Conservation (phyloP, 192 early-diverging fungal species). For the Oehlia diaphana region DNA sequence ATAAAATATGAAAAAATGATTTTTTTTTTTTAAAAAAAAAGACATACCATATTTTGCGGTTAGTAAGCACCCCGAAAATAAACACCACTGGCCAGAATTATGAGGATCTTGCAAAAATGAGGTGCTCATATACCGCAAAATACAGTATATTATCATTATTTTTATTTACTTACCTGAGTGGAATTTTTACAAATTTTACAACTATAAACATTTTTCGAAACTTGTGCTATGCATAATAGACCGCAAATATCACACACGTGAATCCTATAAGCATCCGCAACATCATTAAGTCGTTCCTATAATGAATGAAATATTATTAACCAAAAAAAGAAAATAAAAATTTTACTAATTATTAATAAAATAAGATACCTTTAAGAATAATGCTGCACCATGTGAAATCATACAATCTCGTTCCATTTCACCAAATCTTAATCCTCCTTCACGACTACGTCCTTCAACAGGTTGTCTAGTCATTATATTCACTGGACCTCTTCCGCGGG, state of each 20-base stretch:
- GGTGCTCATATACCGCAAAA: too few species aligned
- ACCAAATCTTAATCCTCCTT: conserved; percentile 98
- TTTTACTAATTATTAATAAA: background rate
- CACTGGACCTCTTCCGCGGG: conserved; percentile 91
- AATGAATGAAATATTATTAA: background rate
- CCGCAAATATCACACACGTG: conserved; percentile 99
- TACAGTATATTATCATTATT: background rate
- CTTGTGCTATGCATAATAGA: conserved; percentile 89
- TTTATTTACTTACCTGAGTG: conserved; percentile 52
- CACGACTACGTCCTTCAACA: conserved; percentile 95
- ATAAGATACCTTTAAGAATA: conserved; percentile 87
- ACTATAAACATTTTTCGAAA: conserved; percentile 94
- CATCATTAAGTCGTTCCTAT: conserved; percentile 95
- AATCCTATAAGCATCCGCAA: conserved; percentile 95
- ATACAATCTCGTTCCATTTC: conserved; percentile 99
- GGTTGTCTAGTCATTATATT: conserved; percentile 98
- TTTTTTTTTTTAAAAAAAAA: too few species aligned
- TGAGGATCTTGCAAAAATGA: too few species aligned
- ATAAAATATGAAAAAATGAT: too few species aligned
- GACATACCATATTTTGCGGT: too few species aligned
- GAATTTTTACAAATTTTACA: conserved; percentile 94
- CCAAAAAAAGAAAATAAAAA: background rate
- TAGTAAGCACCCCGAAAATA: too few species aligned
- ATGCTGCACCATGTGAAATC: conserved; percentile 91
- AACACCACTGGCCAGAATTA: too few species aligned